Conservation (phyloP, 352 stramenopile genomes). For the Pelagophyceae sp. region DNA sequence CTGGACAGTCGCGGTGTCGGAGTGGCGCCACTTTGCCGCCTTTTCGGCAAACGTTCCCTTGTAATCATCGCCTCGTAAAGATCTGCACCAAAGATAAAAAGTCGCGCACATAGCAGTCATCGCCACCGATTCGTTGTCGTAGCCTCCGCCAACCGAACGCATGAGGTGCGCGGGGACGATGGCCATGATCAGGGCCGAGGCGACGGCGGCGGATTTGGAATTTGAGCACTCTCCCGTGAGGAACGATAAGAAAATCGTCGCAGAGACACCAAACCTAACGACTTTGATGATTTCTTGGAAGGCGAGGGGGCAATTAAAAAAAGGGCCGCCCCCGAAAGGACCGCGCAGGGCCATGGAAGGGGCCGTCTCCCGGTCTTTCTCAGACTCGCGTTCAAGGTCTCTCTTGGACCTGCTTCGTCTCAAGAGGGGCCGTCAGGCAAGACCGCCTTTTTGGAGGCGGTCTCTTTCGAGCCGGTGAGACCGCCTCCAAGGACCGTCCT, state of each 20-base stretch:
- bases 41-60: neutral
- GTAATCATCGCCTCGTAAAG: slow-evolving; percentile 28
- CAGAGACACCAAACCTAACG: slow-evolving; percentile 5
- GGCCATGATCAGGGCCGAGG: slow-evolving; percentile 84
- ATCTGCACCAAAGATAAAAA: slow-evolving; percentile 85
- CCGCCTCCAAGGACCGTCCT: no score
- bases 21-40: neutral
- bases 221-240: slow-evolving; percentile 6
- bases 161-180: slow-evolving; percentile 94
- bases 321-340: no score
- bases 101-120: slow-evolving; percentile 93
- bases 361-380: no score
- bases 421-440: no score
- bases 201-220: slow-evolving; percentile 70
- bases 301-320: no score
- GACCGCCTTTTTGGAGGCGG: no score
- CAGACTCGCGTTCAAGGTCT: no score
- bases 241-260: neutral
- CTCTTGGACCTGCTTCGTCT: no score
- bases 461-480: no score
- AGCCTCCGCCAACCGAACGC: slow-evolving; percentile 87
- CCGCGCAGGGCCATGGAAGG: no score
- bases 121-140: slow-evolving; percentile 95
- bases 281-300: no score
- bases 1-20: neutral